Evolutionary conservation across 306 rosid genomes (phyloP).

Genomic region (Cicer cuneatum): DNA sequence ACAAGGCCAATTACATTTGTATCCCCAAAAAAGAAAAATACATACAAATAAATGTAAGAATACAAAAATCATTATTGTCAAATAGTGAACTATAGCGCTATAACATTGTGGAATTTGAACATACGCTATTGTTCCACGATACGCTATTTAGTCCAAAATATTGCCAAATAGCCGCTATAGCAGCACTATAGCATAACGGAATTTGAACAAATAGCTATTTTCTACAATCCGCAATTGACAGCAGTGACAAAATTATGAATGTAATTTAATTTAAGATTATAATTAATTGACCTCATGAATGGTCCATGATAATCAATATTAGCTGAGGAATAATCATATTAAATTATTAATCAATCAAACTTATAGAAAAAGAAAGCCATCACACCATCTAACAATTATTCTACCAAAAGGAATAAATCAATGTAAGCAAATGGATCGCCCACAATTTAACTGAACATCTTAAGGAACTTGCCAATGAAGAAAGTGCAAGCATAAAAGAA

Average conservation of each 20-base stretch:
- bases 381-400: neutral
- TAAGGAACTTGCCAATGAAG: slow-evolving; percentile 28
- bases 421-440: slow-evolving; percentile 1
- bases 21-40: slow-evolving; percentile 18
- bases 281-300: slow-evolving; percentile 13
- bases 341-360: neutral
- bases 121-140: too few species aligned
- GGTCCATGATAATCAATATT: slow-evolving; percentile 28
- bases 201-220: too few species aligned
- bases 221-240: too few species aligned
- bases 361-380: slow-evolving; percentile 9
- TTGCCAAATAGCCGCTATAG: too few species aligned
- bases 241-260: neutral
- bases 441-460: slow-evolving; percentile 9
- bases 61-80: neutral
- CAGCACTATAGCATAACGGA: too few species aligned
- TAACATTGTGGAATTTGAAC: too few species aligned
- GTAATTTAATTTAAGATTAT: slow-evolving; percentile 19
- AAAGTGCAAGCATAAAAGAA: slow-evolving; percentile 19
- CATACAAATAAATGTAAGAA: slow-evolving; percentile 16
- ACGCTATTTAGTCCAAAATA: too few species aligned
- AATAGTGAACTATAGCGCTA: too few species aligned
- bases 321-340: slow-evolving; percentile 18
- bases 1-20: neutral
- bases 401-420: slow-evolving; percentile 1